These are phyloP conservation scores for Carpinus viminea DNA, from an alignment of 306 rosid species.

Conservation along the genomic window DNA sequence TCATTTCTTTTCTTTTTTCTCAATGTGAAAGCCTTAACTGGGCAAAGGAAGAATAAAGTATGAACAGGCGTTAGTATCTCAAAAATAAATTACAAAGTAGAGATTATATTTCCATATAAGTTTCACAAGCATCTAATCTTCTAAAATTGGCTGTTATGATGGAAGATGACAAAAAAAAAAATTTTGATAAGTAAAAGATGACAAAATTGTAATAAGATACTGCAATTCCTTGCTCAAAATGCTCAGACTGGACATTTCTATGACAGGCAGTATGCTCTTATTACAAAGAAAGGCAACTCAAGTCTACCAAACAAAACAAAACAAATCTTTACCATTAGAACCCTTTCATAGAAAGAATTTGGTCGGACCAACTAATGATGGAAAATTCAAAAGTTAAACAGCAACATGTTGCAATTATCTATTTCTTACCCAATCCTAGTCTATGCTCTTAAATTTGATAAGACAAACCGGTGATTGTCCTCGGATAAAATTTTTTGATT, in stretches of 20 bases:
- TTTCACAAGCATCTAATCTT: background rate
- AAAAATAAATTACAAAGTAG: background rate
- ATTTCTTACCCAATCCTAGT: no score
- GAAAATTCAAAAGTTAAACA: background rate
- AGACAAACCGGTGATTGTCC: no score
- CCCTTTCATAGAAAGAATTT: background rate
- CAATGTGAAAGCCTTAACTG: background rate
- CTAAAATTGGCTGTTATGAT: no score
- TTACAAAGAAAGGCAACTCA: background rate
- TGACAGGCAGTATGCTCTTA: background rate
- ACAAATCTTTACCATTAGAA: background rate
- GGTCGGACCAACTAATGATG: background rate
- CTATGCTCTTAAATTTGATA: no score
- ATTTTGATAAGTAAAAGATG: no score
- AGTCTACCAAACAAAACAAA: background rate
- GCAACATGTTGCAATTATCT: no score
- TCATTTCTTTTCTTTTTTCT: background rate
- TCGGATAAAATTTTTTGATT: no score
- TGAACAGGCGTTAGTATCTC: background rate
- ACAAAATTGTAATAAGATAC: background rate
- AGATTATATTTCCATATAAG: background rate
- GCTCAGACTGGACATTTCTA: background rate
- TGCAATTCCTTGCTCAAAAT: background rate
- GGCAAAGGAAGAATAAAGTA: background rate
- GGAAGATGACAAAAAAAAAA: no score